phyloP scores from a whole-genome alignment of 2,329 filamentous ascomycete species.

The Colletotrichum gigasporum region DNA sequence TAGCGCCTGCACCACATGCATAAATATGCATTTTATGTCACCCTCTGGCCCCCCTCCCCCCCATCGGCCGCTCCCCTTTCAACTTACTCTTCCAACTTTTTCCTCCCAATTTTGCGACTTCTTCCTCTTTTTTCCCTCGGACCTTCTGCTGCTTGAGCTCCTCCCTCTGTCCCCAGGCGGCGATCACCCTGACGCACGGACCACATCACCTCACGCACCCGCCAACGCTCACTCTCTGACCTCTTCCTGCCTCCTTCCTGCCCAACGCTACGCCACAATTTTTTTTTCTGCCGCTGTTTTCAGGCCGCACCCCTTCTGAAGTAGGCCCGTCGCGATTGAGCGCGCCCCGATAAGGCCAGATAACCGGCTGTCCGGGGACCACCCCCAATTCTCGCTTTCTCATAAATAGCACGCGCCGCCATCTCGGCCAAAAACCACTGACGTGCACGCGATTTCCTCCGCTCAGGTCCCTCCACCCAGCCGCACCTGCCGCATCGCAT shows the following conservation, averaged over 20 bases:
- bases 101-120: conserved; percentile 40
- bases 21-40: conserved; percentile 33
- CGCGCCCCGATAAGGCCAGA: conserved; percentile 48
- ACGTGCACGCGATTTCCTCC: conserved; percentile 58
- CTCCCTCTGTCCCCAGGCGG: conserved; percentile 19
- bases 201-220: conserved; percentile 29
- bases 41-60: neutral
- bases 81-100: conserved; percentile 32
- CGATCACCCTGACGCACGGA: conserved; percentile 29
- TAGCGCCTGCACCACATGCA: conserved; percentile 12
- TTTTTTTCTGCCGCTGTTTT: conserved; percentile 42
- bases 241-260: conserved; percentile 33
- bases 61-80: conserved; percentile 5
- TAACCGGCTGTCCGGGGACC: conserved; percentile 45
- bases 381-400: conserved; percentile 44
- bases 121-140: conserved; percentile 33
- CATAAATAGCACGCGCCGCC: conserved; percentile 59
- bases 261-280: conserved; percentile 41
- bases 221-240: too few relatives aligned
- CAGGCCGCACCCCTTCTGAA: conserved; percentile 27
- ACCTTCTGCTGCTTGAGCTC: conserved; percentile 3
- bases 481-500: conserved; percentile 9
- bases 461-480: conserved; percentile 42
- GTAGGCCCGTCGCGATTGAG: conserved; percentile 22
- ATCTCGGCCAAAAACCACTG: conserved; percentile 52